Evolutionary conservation across 306 rosid species (phyloP).

Genomic region (Coriaria nepalensis): DNA sequence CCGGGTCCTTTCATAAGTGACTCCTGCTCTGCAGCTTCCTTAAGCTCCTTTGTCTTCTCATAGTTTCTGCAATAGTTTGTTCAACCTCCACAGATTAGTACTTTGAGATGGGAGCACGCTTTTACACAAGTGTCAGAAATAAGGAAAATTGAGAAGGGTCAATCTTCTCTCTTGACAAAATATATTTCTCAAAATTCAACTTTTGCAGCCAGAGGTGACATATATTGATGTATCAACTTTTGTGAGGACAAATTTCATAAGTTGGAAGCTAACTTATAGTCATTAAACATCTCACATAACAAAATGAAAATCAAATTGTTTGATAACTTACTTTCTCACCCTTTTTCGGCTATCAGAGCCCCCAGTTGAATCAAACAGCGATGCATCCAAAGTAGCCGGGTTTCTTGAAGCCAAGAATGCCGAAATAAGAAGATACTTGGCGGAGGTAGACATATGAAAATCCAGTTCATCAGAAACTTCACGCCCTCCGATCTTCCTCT

Average conservation of each 20-base stretch:
- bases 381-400: conserved; percentile 91
- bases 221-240: too few species aligned
- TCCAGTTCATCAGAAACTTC: conserved; percentile 45
- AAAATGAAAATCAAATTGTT: conserved; percentile 6
- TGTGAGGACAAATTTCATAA: too few species aligned
- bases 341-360: conserved; percentile 64
- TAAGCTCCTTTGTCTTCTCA: conserved; percentile 46
- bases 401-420: conserved; percentile 96
- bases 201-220: too few species aligned
- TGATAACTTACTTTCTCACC: conserved; percentile 58
- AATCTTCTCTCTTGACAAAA: too few species aligned
- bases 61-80: conserved; percentile 52
- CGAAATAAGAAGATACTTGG: conserved; percentile 88
- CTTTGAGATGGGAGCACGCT: too few species aligned
- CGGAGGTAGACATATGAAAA: conserved; percentile 77
- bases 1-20: conserved; percentile 86
- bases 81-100: too few species aligned
- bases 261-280: too few species aligned
- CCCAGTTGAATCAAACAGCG: conserved; percentile 80
- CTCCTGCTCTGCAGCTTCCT: conserved; percentile 74
- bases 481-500: conserved; percentile 25
- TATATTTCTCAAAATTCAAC: too few species aligned
- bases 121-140: too few species aligned
- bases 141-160: too few species aligned
- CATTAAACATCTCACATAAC: too few species aligned